Base-by-base conservation (phyloP, 208 protist species). In the Trichomonas tenax region DNA sequence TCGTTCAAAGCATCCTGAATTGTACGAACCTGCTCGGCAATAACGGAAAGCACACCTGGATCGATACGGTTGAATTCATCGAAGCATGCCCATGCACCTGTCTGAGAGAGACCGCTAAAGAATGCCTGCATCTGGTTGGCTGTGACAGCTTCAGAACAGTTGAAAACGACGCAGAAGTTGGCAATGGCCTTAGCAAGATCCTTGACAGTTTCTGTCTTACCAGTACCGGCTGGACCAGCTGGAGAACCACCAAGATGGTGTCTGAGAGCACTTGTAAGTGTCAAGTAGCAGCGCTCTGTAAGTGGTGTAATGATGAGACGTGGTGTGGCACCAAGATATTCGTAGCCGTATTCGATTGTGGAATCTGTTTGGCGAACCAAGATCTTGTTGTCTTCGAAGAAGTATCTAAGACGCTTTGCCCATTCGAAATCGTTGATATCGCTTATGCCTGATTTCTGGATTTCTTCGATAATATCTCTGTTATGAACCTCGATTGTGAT, bases 51-150 rank as follows among this genome's bases (percentile, higher is more conserved):
- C 96, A 99, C 99, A 97, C 99, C 98, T 96, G 99, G 99, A 97
- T 99, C 99, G 97, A 99, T 99, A 96, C 99, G 98, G 96, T 99
- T 99, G 98, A 99, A 99, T 97, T 99, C 99, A 97, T 99, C 99
- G 93, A 99, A 98, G 97, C 99, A 99, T 23, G 98, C 98, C 99
- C 99, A 99, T 58, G 98, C 98, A 46, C 99, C 99, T 41, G 98
- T 98, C 97, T 99, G 99, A 63, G 98, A 98, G 48, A 99, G 98
- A 82, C 99, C 98, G 8, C 98, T 98, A 97, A 99, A 99, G 97
- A 99, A 99, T 97, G 99, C 99, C 96, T 98, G 98, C 98, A 99
- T 99, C 98, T 96, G 96, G 15, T 97, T 72, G 96, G 97, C 97
- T 96, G 97, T 97, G 17, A 98, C 96, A 0, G 96, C 97, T 63